Evolutionary conservation across 352 stramenopile genomes (phyloP), one percentile per base, ranked within the genome.

Genomic region (Paralagenidium karlingii): DNA sequence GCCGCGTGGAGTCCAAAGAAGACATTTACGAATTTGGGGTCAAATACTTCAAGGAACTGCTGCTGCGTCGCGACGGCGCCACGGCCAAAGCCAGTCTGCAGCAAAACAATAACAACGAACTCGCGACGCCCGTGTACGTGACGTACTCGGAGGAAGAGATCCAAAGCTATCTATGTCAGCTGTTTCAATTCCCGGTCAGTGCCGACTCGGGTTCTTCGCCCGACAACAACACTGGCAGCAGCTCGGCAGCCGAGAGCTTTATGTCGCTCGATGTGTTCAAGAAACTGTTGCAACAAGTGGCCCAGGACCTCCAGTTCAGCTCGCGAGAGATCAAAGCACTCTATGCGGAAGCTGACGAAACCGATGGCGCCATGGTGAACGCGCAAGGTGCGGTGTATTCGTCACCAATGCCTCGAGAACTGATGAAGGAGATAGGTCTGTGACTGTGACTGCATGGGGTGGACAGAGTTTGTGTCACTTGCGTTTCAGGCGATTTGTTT

Each of bases 1-100:
- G 71, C 37, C 85, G 83, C 38, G 47, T 89, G 11, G 71, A 86
- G 51, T 82, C 69, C 5, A 75, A 74, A 34, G 76, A 86, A 29
- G 66, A 68, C 43, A 86, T 89, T 39, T 81, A 82, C 32, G 59
- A 81, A 49, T 89, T 82, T 24, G 76, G 62, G 10, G 47, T 49
- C 21, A 58, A 82, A 49, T 84, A 81, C 44, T 86, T 89, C 45
- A 63, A 67, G 15, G 70, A 85, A 9, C 41, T 85, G 11, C 19
- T 75, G 6, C 38, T 28, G 47, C 2, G 30, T 51, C 52, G 21
- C 30, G 30, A 3, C 19, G 22, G 22, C 16, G 30, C 19, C 30
- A 36, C 30, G 3, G 30, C 19, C 7, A 20, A 36, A 20, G 16
- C n/a, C n/a, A n/a, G n/a, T n/a, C n/a, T n/a, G n/a, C n/a, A n/a